Evolutionary conservation across 2,329 filamentous ascomycete species (phyloP).

Genomic region (Claviceps spartinae): DNA sequence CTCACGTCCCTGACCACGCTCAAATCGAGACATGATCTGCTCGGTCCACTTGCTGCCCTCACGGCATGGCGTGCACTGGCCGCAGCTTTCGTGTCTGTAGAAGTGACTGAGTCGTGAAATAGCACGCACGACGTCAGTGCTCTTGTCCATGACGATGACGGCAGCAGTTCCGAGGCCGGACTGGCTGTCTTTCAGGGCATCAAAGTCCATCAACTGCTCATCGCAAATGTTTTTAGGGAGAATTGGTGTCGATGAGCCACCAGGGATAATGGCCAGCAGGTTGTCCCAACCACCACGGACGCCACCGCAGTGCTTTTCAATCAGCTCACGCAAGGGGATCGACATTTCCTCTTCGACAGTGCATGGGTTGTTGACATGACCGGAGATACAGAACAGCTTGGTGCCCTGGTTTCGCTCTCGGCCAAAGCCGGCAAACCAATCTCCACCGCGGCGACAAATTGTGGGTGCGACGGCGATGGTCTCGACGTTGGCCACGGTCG

Average conservation of each 20-base stretch:
- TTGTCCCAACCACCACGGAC: slow-evolving; percentile 97
- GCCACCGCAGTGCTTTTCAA: slow-evolving; percentile 96
- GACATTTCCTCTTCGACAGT: slow-evolving; percentile 99
- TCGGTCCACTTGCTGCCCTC: slow-evolving; percentile 98
- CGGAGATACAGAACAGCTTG: slow-evolving; percentile 97
- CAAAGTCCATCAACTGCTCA: slow-evolving; percentile 97
- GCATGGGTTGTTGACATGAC: slow-evolving; percentile 95
- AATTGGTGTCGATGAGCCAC: slow-evolving; percentile 92
- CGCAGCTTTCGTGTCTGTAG: slow-evolving; percentile 96
- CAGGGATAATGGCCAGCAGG: slow-evolving; percentile 84
- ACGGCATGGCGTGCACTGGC: slow-evolving; percentile 98
- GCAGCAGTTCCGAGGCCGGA: slow-evolving; percentile 94
- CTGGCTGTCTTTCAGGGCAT: slow-evolving; percentile 93
- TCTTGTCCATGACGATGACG: slow-evolving; percentile 99
- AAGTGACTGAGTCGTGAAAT: slow-evolving; percentile 90
- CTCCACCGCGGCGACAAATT: slow-evolving; percentile 81
- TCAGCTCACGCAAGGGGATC: slow-evolving; percentile 87
- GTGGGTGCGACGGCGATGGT: slow-evolving; percentile 91
- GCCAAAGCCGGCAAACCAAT: slow-evolving; percentile 88
- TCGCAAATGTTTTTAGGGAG: slow-evolving; percentile 83
- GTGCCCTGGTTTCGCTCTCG: slow-evolving; percentile 94
- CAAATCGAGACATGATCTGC: slow-evolving; percentile 96
- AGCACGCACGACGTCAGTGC: slow-evolving; percentile 84
- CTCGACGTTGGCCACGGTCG: slow-evolving; percentile 96
- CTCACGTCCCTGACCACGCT: slow-evolving; percentile 75